Conservation (phyloP, 2,329 filamentous ascomycete species). For the Aspergillus tamarii region DNA sequence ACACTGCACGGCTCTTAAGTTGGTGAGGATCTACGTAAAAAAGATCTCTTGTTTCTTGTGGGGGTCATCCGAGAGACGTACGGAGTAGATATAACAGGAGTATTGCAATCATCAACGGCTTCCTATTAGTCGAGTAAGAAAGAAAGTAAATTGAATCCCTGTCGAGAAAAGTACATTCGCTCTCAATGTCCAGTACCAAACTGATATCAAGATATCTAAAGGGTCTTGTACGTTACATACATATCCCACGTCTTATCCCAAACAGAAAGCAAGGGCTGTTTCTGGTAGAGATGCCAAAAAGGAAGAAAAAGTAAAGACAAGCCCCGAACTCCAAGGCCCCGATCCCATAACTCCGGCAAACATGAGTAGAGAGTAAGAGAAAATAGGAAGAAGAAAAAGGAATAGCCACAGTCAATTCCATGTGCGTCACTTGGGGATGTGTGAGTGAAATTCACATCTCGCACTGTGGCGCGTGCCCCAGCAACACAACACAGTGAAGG, state of each 20-base stretch:
- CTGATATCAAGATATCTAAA: background rate
- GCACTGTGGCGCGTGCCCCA: background rate
- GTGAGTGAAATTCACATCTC: background rate
- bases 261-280: background rate
- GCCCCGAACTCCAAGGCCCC: background rate
- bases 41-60: background rate
- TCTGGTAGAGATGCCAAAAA: background rate
- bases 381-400: background rate
- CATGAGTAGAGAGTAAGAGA: background rate
- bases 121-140: background rate
- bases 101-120: background rate
- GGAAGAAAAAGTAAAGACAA: background rate
- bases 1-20: background rate
- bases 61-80: background rate
- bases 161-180: background rate
- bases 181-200: background rate
- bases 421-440: background rate
- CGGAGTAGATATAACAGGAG: background rate
- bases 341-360: background rate
- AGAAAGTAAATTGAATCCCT: background rate
- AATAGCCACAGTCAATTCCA: background rate
- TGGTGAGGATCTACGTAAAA: background rate
- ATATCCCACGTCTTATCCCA: background rate
- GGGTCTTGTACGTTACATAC: background rate
- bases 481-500: constrained; percentile 2